A percentile compares a stretch with the other conserved stretches of the same genome.
These are phyloP conservation scores for Rachicladosporium sp. DNA, from an alignment of 2,329 filamentous ascomycete species.

Conservation along the genomic window DNA sequence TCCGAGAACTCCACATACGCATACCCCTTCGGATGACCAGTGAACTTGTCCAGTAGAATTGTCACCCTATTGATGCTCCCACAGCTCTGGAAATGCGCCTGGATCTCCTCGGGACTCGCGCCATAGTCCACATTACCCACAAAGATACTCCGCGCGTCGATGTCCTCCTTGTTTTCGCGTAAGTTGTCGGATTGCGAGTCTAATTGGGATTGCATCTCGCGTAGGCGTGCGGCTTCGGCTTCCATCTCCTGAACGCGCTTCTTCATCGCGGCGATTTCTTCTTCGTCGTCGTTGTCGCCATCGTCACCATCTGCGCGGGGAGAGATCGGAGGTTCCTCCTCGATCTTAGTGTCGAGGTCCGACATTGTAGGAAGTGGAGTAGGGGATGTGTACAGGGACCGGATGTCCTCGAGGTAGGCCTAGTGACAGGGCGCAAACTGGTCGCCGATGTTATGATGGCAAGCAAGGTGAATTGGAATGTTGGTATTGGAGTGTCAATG, in stretches of 20 bases:
- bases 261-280: constrained; percentile 39
- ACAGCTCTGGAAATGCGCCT: constrained; percentile 94
- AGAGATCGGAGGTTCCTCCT: too few species aligned
- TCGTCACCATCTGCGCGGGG: constrained; percentile 4
- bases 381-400: too few species aligned
- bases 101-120: constrained; percentile 92
- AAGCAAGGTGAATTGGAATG: too few species aligned
- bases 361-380: too few species aligned
- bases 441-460: too few species aligned
- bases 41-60: constrained; percentile 95
- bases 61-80: constrained; percentile 97
- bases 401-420: too few species aligned
- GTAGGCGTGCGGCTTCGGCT: constrained; percentile 45
- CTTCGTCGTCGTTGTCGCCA: constrained; percentile 24
- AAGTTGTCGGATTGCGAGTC: constrained; percentile 76
- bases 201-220: constrained; percentile 47
- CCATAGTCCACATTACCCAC: constrained; percentile 98
- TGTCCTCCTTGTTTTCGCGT: constrained; percentile 86
- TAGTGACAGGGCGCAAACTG: too few species aligned
- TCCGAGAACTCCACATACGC: constrained; percentile 98
- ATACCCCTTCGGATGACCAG: constrained; percentile 98
- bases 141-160: constrained; percentile 91
- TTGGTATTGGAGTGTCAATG: too few species aligned
- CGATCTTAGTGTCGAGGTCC: too few species aligned
- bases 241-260: constrained; percentile 44